Conservation (phyloP, 352 stramenopile species). For the Pilasporangium apinafurcum region DNA sequence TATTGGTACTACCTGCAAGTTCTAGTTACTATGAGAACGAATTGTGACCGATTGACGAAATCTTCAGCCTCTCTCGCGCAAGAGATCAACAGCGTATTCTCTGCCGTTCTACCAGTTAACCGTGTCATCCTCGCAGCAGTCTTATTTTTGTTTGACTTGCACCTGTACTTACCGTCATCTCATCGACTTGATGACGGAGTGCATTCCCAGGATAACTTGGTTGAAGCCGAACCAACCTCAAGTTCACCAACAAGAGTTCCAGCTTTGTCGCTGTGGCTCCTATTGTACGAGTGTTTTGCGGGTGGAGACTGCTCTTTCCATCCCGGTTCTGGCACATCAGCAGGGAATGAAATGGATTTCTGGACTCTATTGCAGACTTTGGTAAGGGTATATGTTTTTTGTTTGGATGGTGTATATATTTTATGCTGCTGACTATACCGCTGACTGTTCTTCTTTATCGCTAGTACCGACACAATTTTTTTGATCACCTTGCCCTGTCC, state of each 20-base stretch:
- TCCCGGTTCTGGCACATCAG: slow-evolving; percentile 4
- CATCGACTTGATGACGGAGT: slow-evolving; percentile 27
- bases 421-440: not conserved
- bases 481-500: slow-evolving; percentile 27
- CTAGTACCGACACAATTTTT: slow-evolving; percentile 17
- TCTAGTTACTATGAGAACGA: slow-evolving; percentile 24
- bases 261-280: slow-evolving; percentile 57
- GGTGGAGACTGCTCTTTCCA: slow-evolving; percentile 12
- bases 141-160: slow-evolving; percentile 74
- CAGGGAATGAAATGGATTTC: slow-evolving; percentile 27
- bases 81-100: slow-evolving; percentile 4
- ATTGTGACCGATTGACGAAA: not conserved
- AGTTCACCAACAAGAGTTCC: slow-evolving; percentile 8
- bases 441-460: not conserved
- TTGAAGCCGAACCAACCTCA: too few relatives aligned
- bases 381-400: slow-evolving; percentile 6
- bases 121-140: slow-evolving; percentile 36
- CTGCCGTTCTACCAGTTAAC: slow-evolving; percentile 22
- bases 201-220: too few relatives aligned
- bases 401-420: not conserved
- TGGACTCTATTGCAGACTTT: slow-evolving; percentile 53
- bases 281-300: slow-evolving; percentile 33
- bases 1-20: slow-evolving; percentile 58
- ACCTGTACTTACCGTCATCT: slow-evolving; percentile 59
- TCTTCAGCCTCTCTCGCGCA: not conserved